Evolutionary conservation across 192 early-diverging fungal genomes (phyloP).

Genomic region (Backusella westeae): DNA sequence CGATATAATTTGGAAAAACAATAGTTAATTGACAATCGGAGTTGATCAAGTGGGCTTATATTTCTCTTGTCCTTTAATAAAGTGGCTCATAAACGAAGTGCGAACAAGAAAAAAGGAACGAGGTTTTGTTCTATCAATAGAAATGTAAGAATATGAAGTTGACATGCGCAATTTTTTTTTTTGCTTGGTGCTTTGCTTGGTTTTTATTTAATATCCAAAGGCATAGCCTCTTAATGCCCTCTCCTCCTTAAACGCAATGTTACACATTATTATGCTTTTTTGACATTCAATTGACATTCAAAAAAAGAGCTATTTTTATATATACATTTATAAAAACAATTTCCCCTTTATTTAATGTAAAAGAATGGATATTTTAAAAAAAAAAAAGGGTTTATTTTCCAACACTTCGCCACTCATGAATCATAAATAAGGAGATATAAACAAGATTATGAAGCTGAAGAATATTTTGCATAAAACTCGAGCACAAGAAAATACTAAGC

Average conservation of each 20-base stretch:
- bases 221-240: background rate
- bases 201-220: background rate
- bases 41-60: background rate
- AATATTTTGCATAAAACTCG: background rate
- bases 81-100: background rate
- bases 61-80: background rate
- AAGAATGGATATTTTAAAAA: background rate
- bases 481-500: background rate
- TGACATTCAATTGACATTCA: slow-evolving; percentile 5
- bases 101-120: background rate
- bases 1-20: background rate
- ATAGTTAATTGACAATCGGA: background rate
- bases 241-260: background rate
- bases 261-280: background rate
- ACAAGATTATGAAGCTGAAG: background rate
- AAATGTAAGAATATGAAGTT: background rate
- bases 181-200: background rate
- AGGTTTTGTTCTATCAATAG: background rate
- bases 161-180: background rate
- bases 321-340: background rate
- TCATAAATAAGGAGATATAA: background rate
- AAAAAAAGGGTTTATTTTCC: background rate
- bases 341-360: background rate
- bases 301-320: background rate
- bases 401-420: background rate